Evolutionary conservation across 306 rosid genomes (phyloP).

Genomic region (Rosa multiflora): DNA sequence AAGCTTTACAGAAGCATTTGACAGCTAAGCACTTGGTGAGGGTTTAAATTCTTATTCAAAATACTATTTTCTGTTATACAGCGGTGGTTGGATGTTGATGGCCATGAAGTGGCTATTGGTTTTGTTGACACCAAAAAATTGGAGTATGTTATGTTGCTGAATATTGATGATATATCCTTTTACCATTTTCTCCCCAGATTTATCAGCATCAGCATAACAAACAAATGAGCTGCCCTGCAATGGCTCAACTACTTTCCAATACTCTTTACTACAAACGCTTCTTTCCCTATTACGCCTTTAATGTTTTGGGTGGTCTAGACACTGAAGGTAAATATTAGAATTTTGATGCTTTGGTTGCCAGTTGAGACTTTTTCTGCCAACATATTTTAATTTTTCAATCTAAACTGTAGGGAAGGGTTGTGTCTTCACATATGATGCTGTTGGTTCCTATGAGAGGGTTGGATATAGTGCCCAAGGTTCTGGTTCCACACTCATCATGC

Average conservation of each 20-base stretch:
- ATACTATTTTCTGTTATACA: background rate
- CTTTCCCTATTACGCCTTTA: constrained; percentile 93
- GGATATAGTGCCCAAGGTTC: constrained; percentile 98
- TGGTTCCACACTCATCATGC: constrained; percentile 91
- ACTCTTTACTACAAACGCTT: constrained; percentile 95
- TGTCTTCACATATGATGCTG: constrained; percentile 98
- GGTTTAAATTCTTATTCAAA: constrained; percentile 10
- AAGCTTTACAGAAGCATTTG: constrained; percentile 84
- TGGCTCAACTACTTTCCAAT: constrained; percentile 95
- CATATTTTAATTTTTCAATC: background rate
- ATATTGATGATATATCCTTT: background rate
- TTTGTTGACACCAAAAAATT: background rate
- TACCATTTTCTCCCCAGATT: constrained; percentile 40
- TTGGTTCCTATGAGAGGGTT: constrained; percentile 98
- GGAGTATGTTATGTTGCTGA: background rate
- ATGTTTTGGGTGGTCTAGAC: constrained; percentile 97
- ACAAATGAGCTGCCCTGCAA: constrained; percentile 98
- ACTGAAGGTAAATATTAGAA: constrained; percentile 62
- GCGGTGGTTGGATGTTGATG: background rate
- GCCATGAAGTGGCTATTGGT: background rate
- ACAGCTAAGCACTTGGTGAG: constrained; percentile 86
- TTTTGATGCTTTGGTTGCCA: constrained; percentile 17
- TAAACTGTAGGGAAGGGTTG: constrained; percentile 83
- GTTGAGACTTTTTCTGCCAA: constrained; percentile 15
- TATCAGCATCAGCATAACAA: constrained; percentile 98